Evolutionary conservation across 768 basidiomycete genomes (phyloP).

Genomic region (Lactifluus subvellereus): DNA sequence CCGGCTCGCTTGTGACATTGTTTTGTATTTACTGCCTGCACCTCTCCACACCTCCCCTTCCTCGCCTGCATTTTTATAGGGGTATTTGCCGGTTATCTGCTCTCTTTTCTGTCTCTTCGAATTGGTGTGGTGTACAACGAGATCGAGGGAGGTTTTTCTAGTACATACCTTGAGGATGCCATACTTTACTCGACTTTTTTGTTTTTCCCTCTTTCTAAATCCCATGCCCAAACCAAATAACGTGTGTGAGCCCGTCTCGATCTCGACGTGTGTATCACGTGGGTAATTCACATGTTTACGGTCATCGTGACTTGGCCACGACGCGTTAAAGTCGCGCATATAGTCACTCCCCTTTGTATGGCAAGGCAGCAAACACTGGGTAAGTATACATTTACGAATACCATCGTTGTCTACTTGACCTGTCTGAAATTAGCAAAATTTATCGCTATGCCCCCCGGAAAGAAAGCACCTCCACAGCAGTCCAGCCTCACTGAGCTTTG

Average conservation of each 20-base stretch:
- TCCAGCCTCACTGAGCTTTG: slow-evolving; percentile 75
- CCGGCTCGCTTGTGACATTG: slow-evolving; percentile 4
- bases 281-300: slow-evolving; percentile 10
- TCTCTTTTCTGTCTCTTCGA: slow-evolving; percentile 10
- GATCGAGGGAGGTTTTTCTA: slow-evolving; percentile 4
- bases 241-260: neutral
- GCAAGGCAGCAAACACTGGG: slow-evolving; percentile 71
- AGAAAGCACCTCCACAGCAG: slow-evolving; percentile 67
- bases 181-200: slow-evolving; percentile 11
- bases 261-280: slow-evolving; percentile 15
- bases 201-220: neutral
- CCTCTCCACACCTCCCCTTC: slow-evolving; percentile 9
- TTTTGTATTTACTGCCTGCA: slow-evolving; percentile 14
- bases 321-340: slow-evolving; percentile 11
- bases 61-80: slow-evolving; percentile 20
- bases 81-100: slow-evolving; percentile 22
- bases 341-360: slow-evolving; percentile 37
- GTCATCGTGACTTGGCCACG: slow-evolving; percentile 11
- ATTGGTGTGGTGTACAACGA: slow-evolving; percentile 11
- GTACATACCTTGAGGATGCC: slow-evolving; percentile 20
- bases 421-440: slow-evolving; percentile 51
- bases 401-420: neutral
- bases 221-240: neutral
- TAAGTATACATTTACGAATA: slow-evolving; percentile 24
- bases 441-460: slow-evolving; percentile 68